Evolutionary conservation across 2,329 filamentous ascomycete genomes (phyloP).

Genomic region (Phialophora expanda): DNA sequence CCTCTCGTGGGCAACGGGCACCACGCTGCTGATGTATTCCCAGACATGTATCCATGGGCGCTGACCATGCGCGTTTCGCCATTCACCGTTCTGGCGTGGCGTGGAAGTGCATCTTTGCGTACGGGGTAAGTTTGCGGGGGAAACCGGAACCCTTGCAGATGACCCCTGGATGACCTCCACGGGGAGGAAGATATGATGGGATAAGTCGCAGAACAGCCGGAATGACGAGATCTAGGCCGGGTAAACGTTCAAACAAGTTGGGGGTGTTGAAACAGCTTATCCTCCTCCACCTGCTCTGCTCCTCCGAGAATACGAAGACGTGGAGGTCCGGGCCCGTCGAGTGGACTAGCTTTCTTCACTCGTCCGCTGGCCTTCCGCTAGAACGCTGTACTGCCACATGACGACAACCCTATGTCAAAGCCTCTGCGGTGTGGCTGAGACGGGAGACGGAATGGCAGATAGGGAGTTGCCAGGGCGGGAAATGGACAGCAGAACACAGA

Average conservation of each 20-base stretch:
- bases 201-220: not conserved
- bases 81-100: not conserved
- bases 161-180: not conserved
- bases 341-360: no score
- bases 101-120: not conserved
- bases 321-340: no score
- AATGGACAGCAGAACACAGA: not conserved
- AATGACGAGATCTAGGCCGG: not conserved
- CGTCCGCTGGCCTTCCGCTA: no score
- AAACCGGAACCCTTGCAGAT: conserved; percentile 6
- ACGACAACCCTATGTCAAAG: no score
- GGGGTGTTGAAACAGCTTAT: not conserved
- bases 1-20: not conserved
- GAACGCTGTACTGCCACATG: no score
- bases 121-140: conserved; percentile 1
- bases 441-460: no score
- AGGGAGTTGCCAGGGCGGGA: no score
- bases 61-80: not conserved
- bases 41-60: not conserved
- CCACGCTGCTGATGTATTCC: not conserved
- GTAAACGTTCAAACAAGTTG: conserved; percentile 8
- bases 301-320: no score
- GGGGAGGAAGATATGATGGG: not conserved
- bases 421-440: no score
- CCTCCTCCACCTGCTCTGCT: not conserved